Evolutionary conservation across 352 stramenopile genomes (phyloP).

Genomic region (Lagenidium giganteum): DNA sequence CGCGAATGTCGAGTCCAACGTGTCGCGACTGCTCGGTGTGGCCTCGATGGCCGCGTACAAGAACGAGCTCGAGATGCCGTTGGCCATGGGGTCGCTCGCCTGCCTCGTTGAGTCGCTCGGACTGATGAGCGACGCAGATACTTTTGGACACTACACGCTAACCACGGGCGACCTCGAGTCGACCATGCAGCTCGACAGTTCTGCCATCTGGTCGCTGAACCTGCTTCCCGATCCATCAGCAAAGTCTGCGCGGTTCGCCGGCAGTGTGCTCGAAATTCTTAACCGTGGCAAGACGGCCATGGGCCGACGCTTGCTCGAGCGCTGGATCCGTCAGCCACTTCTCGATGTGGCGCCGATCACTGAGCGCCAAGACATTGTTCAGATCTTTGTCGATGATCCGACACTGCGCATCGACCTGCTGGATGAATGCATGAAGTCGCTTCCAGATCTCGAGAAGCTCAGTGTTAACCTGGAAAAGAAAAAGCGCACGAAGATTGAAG

Average conservation of each 20-base stretch:
- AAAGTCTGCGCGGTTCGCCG: slow-evolving; percentile 38
- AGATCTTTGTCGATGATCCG: slow-evolving; percentile 88
- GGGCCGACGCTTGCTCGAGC: slow-evolving; percentile 89
- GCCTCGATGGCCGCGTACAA: slow-evolving; percentile 57
- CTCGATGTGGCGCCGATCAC: slow-evolving; percentile 85
- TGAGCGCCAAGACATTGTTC: slow-evolving; percentile 88
- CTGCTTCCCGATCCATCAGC: slow-evolving; percentile 78
- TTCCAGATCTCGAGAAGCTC: slow-evolving; percentile 77
- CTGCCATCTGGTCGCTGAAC: slow-evolving; percentile 90
- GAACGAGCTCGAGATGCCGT: slow-evolving; percentile 56
- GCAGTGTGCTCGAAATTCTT: slow-evolving; percentile 92
- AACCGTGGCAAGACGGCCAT: slow-evolving; percentile 94
- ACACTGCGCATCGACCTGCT: slow-evolving; percentile 84
- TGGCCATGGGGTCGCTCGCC: slow-evolving; percentile 61
- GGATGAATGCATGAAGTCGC: slow-evolving; percentile 83
- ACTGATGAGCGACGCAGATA: slow-evolving; percentile 59
- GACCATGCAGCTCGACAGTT: slow-evolving; percentile 91
- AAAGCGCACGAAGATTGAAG: slow-evolving; percentile 65
- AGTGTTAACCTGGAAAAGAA: slow-evolving; percentile 63
- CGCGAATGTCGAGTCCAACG: slow-evolving; percentile 50
- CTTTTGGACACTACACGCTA: slow-evolving; percentile 74
- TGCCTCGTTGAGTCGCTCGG: slow-evolving; percentile 64
- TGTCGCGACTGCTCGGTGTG: slow-evolving; percentile 52
- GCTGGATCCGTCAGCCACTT: slow-evolving; percentile 97
- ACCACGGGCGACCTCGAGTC: slow-evolving; percentile 61